These are phyloP conservation scores for Scedosporium boydii DNA, from an alignment of 2,329 filamentous ascomycete genomes.

Conservation along the genomic window DNA sequence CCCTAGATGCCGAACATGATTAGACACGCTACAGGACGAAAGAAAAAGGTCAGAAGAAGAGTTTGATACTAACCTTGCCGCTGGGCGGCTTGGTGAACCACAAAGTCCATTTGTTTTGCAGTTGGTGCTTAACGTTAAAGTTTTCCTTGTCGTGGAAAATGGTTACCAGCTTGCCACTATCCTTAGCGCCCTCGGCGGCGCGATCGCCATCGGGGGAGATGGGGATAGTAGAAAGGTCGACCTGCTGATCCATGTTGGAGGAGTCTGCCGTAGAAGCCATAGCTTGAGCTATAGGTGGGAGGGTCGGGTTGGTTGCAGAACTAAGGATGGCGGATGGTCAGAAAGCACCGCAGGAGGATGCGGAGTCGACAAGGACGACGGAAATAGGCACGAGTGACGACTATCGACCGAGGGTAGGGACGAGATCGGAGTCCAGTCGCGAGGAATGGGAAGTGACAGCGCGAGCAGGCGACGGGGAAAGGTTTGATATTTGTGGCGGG, in stretches of 20 bases:
- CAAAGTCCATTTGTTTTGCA: conserved; percentile 95
- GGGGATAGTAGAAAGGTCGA: conserved; percentile 59
- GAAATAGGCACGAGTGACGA: not conserved
- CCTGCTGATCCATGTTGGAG: conserved; percentile 40
- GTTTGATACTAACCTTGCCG: conserved; percentile 61
- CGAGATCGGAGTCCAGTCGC: not conserved
- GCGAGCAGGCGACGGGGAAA: not conserved
- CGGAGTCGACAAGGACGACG: not conserved
- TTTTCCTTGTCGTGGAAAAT: conserved; percentile 98
- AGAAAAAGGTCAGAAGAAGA: not conserved
- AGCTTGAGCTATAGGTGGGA: not conserved
- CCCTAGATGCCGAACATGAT: conserved; percentile 45
- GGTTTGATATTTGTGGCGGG: not conserved
- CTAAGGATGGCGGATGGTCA: not conserved
- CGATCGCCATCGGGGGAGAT: conserved; percentile 52
- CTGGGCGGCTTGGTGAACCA: conserved; percentile 99
- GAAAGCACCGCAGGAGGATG: not conserved
- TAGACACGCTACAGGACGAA: conserved; percentile 2
- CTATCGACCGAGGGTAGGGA: not conserved
- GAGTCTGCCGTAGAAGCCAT: conserved; percentile 25
- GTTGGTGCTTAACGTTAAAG: conserved; percentile 98
- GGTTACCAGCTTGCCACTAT: conserved; percentile 61
- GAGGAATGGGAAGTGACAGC: not conserved
- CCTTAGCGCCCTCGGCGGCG: conserved; percentile 32
- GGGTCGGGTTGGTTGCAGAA: not conserved